Evolutionary conservation across 805 yeast genomes (phyloP), one percentile per base, ranked within the genome.

Genomic region (Brettanomyces bruxellensis): DNA sequence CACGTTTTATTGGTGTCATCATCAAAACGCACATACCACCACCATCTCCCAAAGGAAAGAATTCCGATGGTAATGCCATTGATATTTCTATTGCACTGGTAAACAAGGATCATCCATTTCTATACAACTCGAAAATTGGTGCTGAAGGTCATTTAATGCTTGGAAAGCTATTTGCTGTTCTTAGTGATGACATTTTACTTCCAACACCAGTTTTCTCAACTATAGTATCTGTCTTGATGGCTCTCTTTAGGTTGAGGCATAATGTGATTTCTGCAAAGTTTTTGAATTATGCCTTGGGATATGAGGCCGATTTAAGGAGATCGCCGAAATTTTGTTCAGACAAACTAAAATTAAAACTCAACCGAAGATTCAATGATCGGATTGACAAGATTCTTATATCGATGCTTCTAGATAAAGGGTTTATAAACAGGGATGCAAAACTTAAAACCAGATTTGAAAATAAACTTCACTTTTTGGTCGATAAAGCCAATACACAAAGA

Each of bases 141-240:
- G 76, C 83, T 5, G 95, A 90, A 59, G 83, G 90, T 0, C 75
- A 73, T 46, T 80, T 73, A 3, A 66, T 85, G 46, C 65, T 93
- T 34, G 96, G 88, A 53, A 61, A 78, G 34, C 60, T 91, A 30
- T 66, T 88, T 41, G 67, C 70, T 40, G 67, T 73, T 14, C 67
- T 90, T 46, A 68, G 71, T 38, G 79, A 73, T 34, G 84, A 79
- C 44, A 65, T 72, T n/a, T 58, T 78, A 52, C 63, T 74, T 50
- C 70, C 80, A 43, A 70, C 83, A 11, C 77, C 84, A 4, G 53
- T 79, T 3, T 75, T 85, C 45, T 75, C 87, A 13, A 86, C 95
- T 5, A 71, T 86, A 0, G 62, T 88, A 25, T 79, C 85, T 54
- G 79, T 81, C 44, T 65, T 83, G 22, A 69, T 84, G 5, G 69